Evolutionary conservation across 2,329 filamentous ascomycete genomes (phyloP), one percentile per base, ranked within the genome.

Genomic region (Malbranchea cinnamomea): DNA sequence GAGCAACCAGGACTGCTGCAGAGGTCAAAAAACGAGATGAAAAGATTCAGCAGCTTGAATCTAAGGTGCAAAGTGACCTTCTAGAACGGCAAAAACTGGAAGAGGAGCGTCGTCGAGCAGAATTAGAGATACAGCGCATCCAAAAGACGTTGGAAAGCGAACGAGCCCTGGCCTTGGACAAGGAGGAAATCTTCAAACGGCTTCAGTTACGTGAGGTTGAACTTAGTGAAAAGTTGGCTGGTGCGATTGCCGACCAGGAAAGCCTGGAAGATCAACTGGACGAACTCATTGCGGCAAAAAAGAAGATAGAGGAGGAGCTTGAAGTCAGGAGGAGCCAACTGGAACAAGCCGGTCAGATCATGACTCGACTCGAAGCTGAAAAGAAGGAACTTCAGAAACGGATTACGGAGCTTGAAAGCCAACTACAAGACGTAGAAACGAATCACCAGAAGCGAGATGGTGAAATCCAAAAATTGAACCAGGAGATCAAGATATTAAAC

Each of bases 141-240:
- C 85, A 94, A 50, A 83, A 95, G 45, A 92, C 82, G 0, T 66
- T 99, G 2, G 91, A 98, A 53, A 93, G 85, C 41, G 91, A 98
- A 55, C 74, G 89, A 28, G 82, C 87, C n/a, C 65, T 98, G 23
- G 89, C 89, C 1, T 62, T 98, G 4, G 89, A 99, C 56, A 98
- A 98, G 52, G 91, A 99, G 50, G 89, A 98, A 47, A 98, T 99
- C 36, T 98, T 95, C 64, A 91, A 87, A 50, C 74, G 91, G n/a
- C 65, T 98, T 13, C 89, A 94, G 49, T 62, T 77, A 31, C 78
- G 89, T n/a, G 89, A 98, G 55, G 68, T 74, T 7, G 87, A 98
- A 50, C 68, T 99, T 3, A 81, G 78, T 30, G 91, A 98, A 47
- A 94, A 95, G 58, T 68, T 99, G 16, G 71, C 83, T 21, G 87